Evolutionary conservation across 805 yeast genomes (phyloP).

Genomic region (Candida michaelii): DNA sequence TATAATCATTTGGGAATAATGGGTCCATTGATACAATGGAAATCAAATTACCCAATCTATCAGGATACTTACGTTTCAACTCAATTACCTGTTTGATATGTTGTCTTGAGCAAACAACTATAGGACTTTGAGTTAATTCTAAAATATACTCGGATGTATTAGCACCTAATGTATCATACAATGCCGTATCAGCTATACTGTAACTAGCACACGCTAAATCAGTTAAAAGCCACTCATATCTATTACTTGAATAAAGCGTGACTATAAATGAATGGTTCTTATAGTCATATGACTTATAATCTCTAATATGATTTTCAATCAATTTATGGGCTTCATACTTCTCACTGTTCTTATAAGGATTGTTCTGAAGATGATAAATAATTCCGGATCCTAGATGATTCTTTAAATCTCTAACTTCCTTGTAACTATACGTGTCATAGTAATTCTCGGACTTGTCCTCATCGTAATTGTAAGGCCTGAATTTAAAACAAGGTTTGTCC

Average conservation of each 20-base stretch:
- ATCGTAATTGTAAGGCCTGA: constrained; percentile 33
- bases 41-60: constrained; percentile 41
- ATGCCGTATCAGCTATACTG: constrained; percentile 38
- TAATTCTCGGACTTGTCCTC: constrained; percentile 27
- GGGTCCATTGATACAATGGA: constrained; percentile 58
- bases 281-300: constrained; percentile 28
- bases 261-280: constrained; percentile 27
- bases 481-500: constrained; percentile 37
- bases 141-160: constrained; percentile 34
- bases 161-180: constrained; percentile 42
- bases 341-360: constrained; percentile 20
- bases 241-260: constrained; percentile 33
- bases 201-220: constrained; percentile 35
- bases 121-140: constrained; percentile 36
- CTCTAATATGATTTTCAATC: constrained; percentile 25
- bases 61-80: constrained; percentile 36
- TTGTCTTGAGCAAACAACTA: constrained; percentile 52
- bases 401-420: constrained; percentile 42
- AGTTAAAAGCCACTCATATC: constrained; percentile 38
- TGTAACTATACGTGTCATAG: constrained; percentile 47
- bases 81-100: constrained; percentile 50
- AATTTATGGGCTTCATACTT: constrained; percentile 26
- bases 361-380: constrained; percentile 31
- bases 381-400: constrained; percentile 55
- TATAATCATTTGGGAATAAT: constrained; percentile 17